phyloP scores from a whole-genome alignment of 225 moss, liverwort and hornwort genomes.

The Anthoceros angustus region DNA sequence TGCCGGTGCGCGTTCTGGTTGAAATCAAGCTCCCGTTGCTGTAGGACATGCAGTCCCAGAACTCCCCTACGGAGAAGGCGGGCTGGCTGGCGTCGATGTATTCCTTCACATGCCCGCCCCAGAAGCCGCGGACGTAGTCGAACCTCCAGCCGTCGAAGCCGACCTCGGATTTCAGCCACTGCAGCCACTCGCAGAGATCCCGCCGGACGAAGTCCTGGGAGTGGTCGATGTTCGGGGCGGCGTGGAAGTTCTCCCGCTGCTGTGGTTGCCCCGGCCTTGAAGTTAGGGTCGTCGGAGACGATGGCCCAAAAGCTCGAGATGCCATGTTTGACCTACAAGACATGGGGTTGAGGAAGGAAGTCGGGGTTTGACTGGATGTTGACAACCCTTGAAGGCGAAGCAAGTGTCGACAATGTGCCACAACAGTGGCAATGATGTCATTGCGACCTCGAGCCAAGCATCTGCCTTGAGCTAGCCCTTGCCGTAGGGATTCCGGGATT shows the following conservation, averaged over 20 bases:
- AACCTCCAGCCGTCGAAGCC: slow-evolving; percentile 4
- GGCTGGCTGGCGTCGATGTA: not conserved
- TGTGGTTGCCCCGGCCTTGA: not conserved
- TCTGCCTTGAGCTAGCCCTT: too few species aligned
- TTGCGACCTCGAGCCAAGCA: too few species aligned
- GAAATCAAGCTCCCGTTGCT: slow-evolving; percentile 36
- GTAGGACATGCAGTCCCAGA: slow-evolving; percentile 67
- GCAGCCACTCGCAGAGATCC: not conserved
- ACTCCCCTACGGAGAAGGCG: slow-evolving; percentile 38
- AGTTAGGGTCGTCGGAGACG: not conserved
- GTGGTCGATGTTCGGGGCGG: slow-evolving; percentile 1
- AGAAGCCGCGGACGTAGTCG: not conserved
- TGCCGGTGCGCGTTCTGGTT: slow-evolving; percentile 75
- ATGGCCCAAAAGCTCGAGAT: too few species aligned
- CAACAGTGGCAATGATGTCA: too few species aligned
- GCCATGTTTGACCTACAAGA: too few species aligned
- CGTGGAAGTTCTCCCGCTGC: not conserved
- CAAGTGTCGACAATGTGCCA: too few species aligned
- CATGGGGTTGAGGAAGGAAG: too few species aligned
- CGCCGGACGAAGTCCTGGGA: not conserved
- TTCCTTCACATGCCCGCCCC: not conserved
- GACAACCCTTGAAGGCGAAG: too few species aligned
- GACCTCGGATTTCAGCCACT: not conserved
- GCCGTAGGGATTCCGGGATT: too few species aligned
- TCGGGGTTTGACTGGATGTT: too few species aligned